Evolutionary conservation across 2,329 filamentous ascomycete species (phyloP).

Genomic region (Fusarium cicatricum): DNA sequence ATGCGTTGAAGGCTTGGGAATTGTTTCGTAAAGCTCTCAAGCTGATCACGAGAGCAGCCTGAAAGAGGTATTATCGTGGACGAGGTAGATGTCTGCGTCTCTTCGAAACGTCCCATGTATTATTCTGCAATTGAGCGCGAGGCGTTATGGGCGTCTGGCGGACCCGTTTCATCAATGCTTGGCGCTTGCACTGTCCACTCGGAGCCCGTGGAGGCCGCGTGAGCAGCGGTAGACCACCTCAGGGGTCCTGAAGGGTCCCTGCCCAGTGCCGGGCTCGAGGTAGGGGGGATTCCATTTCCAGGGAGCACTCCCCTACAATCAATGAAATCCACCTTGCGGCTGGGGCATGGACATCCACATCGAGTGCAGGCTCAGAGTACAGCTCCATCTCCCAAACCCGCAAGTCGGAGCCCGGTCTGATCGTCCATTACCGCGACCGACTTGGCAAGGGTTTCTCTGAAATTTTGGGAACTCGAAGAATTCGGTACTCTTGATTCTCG

Average conservation of each 20-base stretch:
- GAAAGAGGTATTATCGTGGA: not conserved
- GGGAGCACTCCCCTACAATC: constrained; percentile 23
- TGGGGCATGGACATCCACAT: not conserved
- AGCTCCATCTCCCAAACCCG: constrained; percentile 25
- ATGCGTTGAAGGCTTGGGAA: too few species aligned
- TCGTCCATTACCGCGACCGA: constrained; percentile 29
- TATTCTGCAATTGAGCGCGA: constrained; percentile 10
- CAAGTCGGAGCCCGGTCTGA: constrained; percentile 19
- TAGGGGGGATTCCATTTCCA: constrained; percentile 11
- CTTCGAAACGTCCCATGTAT: constrained; percentile 10
- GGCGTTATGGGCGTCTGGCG: constrained; percentile 19
- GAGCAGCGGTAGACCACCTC: too few species aligned
- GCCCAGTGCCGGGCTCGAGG: not conserved
- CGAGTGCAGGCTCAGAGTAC: not conserved
- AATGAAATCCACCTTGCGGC: not conserved
- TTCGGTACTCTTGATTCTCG: constrained; percentile 5
- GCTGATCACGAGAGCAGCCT: too few species aligned
- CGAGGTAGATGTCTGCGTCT: constrained; percentile 21
- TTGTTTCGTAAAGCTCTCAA: too few species aligned
- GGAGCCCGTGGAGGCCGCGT: too few species aligned
- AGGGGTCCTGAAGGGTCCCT: not conserved
- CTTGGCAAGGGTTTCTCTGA: constrained; percentile 34
- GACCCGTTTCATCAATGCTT: constrained; percentile 32
- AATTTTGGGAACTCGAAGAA: constrained; percentile 24
- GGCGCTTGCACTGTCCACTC: too few species aligned